Evolutionary conservation across 257 asterid species (phyloP).

Genomic region (Linderniella brevidens): DNA sequence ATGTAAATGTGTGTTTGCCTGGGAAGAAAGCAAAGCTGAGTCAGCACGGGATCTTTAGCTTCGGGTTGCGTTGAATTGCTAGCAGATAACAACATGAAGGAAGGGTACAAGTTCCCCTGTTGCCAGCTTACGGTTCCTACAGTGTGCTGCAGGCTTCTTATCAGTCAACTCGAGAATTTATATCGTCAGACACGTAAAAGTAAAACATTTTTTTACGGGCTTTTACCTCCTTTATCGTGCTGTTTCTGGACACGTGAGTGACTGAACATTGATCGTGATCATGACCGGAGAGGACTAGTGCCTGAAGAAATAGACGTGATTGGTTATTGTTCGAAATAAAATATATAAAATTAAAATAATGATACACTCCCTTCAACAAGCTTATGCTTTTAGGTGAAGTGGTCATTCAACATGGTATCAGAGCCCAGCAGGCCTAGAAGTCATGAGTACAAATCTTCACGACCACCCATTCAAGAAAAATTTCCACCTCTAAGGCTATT

Average conservation of each 20-base stretch:
- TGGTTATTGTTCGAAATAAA: not conserved
- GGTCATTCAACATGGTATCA: too few species aligned
- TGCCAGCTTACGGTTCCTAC: slow-evolving; percentile 98
- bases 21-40: slow-evolving; percentile 87
- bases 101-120: slow-evolving; percentile 85
- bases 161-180: not conserved
- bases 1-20: slow-evolving; percentile 56
- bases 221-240: slow-evolving; percentile 59
- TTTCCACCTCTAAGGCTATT: too few species aligned
- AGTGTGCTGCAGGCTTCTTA: slow-evolving; percentile 57
- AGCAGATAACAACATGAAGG: slow-evolving; percentile 82
- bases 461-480: too few species aligned
- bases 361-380: too few species aligned
- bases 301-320: slow-evolving; percentile 23
- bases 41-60: slow-evolving; percentile 25
- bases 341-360: too few species aligned
- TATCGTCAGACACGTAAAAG: slow-evolving; percentile 2
- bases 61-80: slow-evolving; percentile 21
- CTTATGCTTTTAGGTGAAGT: too few species aligned
- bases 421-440: too few species aligned
- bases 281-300: slow-evolving; percentile 75
- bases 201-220: not conserved
- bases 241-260: slow-evolving; percentile 36
- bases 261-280: slow-evolving; percentile 95
- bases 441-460: too few species aligned